These are phyloP conservation scores for Globisporangium acanthophoron DNA, from an alignment of 352 stramenopile species.

Conservation along the genomic window DNA sequence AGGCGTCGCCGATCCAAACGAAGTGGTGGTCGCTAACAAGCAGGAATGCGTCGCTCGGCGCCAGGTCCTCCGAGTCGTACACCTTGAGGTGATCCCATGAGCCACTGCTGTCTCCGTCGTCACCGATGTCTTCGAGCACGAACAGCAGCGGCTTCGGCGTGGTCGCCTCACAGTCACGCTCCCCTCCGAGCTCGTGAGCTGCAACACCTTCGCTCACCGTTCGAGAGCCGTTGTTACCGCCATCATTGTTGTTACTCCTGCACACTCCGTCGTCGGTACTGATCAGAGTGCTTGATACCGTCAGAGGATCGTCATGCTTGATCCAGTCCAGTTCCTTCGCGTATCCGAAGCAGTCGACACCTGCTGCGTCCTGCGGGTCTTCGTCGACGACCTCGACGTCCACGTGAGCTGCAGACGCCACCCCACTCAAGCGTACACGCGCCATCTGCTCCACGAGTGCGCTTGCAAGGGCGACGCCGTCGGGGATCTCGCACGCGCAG, in stretches of 20 bases:
- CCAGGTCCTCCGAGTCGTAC: constrained; percentile 61
- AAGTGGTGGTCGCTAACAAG: constrained; percentile 23
- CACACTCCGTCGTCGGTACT: not conserved
- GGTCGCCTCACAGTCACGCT: not conserved
- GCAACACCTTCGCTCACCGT: too few species aligned
- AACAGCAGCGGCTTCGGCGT: constrained; percentile 26
- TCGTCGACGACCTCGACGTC: not conserved
- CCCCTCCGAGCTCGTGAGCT: too few species aligned
- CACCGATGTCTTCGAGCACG: constrained; percentile 20
- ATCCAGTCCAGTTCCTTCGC: constrained; percentile 32
- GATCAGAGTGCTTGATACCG: not conserved
- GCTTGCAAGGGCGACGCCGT: constrained; percentile 16
- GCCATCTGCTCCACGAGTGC: constrained; percentile 20
- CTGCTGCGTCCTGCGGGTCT: not conserved
- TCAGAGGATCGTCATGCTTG: not conserved
- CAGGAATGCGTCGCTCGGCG: constrained; percentile 24
- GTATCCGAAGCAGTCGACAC: constrained; percentile 31
- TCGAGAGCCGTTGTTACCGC: too few species aligned
- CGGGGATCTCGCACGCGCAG: constrained; percentile 19
- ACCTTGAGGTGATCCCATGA: constrained; percentile 51
- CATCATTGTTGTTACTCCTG: not conserved
- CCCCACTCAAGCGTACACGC: constrained; percentile 13
- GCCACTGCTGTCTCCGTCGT: not conserved
- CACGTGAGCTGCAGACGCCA: not conserved
- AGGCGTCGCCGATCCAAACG: constrained; percentile 36